Conservation (phyloP, 2,329 filamentous ascomycete species). For the Diaporthe aspalathi region DNA sequence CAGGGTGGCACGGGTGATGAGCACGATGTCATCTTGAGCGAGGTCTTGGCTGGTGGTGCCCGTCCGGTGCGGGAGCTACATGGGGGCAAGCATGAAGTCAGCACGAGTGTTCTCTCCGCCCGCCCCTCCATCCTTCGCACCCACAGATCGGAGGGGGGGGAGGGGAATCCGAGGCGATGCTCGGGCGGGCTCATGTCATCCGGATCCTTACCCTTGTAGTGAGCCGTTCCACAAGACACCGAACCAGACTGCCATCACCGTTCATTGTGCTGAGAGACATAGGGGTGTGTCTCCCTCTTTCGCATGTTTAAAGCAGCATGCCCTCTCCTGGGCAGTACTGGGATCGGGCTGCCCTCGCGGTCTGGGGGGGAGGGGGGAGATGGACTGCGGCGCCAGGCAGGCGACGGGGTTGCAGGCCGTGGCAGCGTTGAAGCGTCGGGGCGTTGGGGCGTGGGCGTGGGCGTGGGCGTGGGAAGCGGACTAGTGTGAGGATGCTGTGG, state of each 20-base stretch:
- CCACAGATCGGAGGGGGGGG: background rate
- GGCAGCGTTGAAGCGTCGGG: background rate
- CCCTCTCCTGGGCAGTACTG: slow-evolving; percentile 38
- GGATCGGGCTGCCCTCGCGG: slow-evolving; percentile 28
- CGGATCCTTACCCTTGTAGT: slow-evolving; percentile 65
- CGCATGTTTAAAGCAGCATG: slow-evolving; percentile 45
- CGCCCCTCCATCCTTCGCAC: background rate
- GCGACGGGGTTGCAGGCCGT: background rate
- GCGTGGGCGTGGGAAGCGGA: background rate
- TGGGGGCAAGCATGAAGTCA: slow-evolving; percentile 41
- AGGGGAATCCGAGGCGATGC: background rate
- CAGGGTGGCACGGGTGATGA: slow-evolving; percentile 70
- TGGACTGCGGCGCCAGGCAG: slow-evolving; percentile 22
- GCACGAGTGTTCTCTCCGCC: slow-evolving; percentile 23
- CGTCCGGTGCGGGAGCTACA: slow-evolving; percentile 71
- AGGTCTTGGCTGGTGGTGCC: slow-evolving; percentile 68
- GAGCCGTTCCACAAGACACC: slow-evolving; percentile 71
- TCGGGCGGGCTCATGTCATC: slow-evolving; percentile 6
- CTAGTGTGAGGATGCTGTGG: slow-evolving; percentile 7
- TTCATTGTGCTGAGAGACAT: slow-evolving; percentile 59
- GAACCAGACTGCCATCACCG: slow-evolving; percentile 69
- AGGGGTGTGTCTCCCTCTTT: slow-evolving; percentile 44
- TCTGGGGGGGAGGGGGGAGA: background rate
- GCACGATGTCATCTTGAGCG: slow-evolving; percentile 69
- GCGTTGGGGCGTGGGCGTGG: no score